A percentile compares a stretch with the other conserved stretches of the same genome.
Conservation (phyloP, 768 basidiomycete species). For the Zangia roseola region DNA sequence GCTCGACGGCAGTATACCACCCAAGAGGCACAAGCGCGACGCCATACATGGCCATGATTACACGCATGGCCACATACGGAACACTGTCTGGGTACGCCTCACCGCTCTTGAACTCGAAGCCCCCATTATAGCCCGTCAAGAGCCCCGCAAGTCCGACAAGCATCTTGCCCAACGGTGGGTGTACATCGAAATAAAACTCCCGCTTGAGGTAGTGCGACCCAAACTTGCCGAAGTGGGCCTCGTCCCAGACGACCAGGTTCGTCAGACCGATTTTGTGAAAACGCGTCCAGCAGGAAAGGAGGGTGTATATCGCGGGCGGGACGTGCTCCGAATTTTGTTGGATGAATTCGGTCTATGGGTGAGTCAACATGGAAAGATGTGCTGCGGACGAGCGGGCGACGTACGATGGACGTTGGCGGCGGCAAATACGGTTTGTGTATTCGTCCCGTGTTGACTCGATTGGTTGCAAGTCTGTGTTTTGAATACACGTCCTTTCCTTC, state of each 20-base stretch:
- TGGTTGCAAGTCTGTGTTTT: conserved; percentile 40
- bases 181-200: conserved; percentile 99
- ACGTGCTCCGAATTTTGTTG: conserved; percentile 78
- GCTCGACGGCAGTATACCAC: conserved; percentile 95
- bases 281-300: conserved; percentile 92
- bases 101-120: conserved; percentile 94
- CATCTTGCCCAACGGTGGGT: conserved; percentile 99
- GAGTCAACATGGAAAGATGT: background rate
- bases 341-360: conserved; percentile 64
- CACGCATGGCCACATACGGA: conserved; percentile 92
- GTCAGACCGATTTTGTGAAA: conserved; percentile 90
- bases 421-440: conserved; percentile 59
- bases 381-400: conserved; percentile 25
- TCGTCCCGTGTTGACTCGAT: conserved; percentile 56
- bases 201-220: conserved; percentile 97
- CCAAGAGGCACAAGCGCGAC: conserved; percentile 93
- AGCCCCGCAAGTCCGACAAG: conserved; percentile 92
- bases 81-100: conserved; percentile 78
- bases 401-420: conserved; percentile 63
- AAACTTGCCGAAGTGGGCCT: conserved; percentile 99
- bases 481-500: conserved; percentile 70
- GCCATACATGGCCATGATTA: conserved; percentile 92
- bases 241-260: conserved; percentile 93
- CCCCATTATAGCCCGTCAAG: conserved; percentile 87
- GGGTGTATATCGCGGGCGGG: conserved; percentile 82